Base-by-base conservation (phyloP, 2,329 filamentous ascomycete genomes). In the Aspergillus pseudoglaucus region DNA sequence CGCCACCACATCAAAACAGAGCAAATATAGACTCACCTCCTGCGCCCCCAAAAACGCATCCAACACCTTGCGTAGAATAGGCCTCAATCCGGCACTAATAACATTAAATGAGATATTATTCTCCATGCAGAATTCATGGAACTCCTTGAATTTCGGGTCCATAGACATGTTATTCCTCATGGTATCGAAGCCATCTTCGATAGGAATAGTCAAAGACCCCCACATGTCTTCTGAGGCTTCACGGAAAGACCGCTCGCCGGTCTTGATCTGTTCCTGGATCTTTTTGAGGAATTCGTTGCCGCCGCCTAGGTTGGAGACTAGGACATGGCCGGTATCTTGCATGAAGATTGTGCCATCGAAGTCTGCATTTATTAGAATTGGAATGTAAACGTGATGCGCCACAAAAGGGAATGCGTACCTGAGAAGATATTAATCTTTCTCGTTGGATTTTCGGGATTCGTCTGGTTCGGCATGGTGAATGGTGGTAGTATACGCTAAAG, bases 191-290 rank as follows among this genome's bases (percentile, higher is more conserved):
- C 82, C 83, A 52, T 85, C 78, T 20, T 84, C 82, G 58, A 86
- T 85, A 2, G 82, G 81, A 0, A 86, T 76, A 51, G 80, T 75
- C 7, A 87, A 69, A 0, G 81, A 85, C 6, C 78, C 79, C 81
- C 83, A 86, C 78, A 86, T 84, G 63, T 86, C 83, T 54, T 85
- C 82, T 0, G 82, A 85, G n/a, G 83, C 81, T 3, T 85, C 83
- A 44, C 81, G 75, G 72, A 86, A 86, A 0, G 80, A 82, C 12
- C 82, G 77, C 61, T 83, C 79, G 60, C 83, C 83, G 3, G 68
- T 74, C 58, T 82, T 80, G 65, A 86, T 83, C 57, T 86, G 80
- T 50, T 78, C 70, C 50, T 85, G 82, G 44, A 85, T 76, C 37
- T 75, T 57, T 48, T 77, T 67, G 44, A 82, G 77, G 48, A 73